phyloP scores from a whole-genome alignment of 768 basidiomycete genomes.

The Tricholoma bakamatsutake region DNA sequence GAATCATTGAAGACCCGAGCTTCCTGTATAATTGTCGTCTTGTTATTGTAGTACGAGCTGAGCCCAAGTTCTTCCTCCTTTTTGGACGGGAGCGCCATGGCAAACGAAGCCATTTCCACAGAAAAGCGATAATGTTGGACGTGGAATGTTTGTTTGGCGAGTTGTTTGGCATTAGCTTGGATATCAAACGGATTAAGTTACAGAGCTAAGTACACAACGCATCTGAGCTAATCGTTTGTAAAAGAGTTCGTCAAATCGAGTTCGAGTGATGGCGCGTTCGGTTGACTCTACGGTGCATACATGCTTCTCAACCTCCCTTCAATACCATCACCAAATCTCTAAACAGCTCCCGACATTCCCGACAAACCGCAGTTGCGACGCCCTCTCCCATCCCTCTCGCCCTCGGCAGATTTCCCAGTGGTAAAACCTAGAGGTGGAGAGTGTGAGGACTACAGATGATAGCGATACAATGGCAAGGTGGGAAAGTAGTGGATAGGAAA shows the following conservation, averaged over 20 bases:
- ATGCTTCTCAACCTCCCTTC: slow-evolving; percentile 7
- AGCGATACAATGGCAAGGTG: slow-evolving; percentile 12
- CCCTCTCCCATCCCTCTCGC: slow-evolving; percentile 70
- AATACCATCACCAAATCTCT: slow-evolving; percentile 7
- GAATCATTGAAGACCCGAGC: slow-evolving; percentile 99
- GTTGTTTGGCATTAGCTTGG: slow-evolving; percentile 21
- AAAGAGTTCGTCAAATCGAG: slow-evolving; percentile 11
- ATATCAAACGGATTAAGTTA: too few relatives aligned
- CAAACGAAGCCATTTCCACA: slow-evolving; percentile 43
- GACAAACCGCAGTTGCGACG: slow-evolving; percentile 39
- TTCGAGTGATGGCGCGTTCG: slow-evolving; percentile 1
- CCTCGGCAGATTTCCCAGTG: slow-evolving; percentile 33
- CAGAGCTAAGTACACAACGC: slow-evolving; percentile 5
- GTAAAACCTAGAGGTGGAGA: slow-evolving; percentile 45
- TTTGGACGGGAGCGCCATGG: slow-evolving; percentile 81
- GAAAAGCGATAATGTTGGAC: slow-evolving; percentile 24
- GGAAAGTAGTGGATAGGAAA: slow-evolving; percentile 12
- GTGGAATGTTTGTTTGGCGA: slow-evolving; percentile 37
- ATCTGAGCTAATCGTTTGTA: slow-evolving; percentile 10
- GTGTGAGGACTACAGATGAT: slow-evolving; percentile 61
- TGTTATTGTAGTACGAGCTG: slow-evolving; percentile 92
- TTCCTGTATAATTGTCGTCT: slow-evolving; percentile 97
- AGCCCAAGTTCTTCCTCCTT: slow-evolving; percentile 96
- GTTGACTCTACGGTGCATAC: not conserved
- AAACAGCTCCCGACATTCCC: slow-evolving; percentile 13